Percentiles rank a stretch among this genome's conserved stretches.
phyloP scores from a whole-genome alignment of 139 green algal genomes.

The Coelastrella sp. region DNA sequence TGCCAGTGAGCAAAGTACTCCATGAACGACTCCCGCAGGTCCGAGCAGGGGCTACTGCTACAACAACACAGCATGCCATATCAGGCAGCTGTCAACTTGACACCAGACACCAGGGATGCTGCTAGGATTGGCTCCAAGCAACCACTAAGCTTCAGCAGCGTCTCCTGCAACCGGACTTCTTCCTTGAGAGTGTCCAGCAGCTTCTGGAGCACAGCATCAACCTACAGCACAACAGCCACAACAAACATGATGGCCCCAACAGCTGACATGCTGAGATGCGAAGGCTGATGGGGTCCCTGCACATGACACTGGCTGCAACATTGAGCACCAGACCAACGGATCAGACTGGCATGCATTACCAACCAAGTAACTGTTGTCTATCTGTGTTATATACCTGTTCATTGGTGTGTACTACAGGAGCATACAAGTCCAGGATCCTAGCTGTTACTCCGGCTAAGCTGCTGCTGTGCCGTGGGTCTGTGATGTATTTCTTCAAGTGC shows the following conservation, averaged over 20 bases:
- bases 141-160: slow-evolving; percentile 73
- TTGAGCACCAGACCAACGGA: too few relatives aligned
- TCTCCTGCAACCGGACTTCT: slow-evolving; percentile 70
- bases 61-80: too few relatives aligned
- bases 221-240: slow-evolving; percentile 46
- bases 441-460: slow-evolving; percentile 66
- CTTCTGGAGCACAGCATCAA: slow-evolving; percentile 62
- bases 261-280: not conserved
- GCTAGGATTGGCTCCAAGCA: slow-evolving; percentile 66
- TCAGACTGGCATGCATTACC: too few relatives aligned
- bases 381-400: not conserved
- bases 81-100: too few relatives aligned
- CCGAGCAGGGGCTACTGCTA: too few relatives aligned
- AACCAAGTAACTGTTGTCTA: too few relatives aligned
- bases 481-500: slow-evolving; percentile 63
- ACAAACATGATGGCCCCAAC: not conserved
- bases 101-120: not conserved
- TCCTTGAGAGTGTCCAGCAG: slow-evolving; percentile 63
- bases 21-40: too few relatives aligned
- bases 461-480: slow-evolving; percentile 73
- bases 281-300: too few relatives aligned
- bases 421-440: slow-evolving; percentile 72
- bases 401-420: slow-evolving; percentile 17
- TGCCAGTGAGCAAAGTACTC: too few relatives aligned
- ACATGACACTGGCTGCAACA: too few relatives aligned